Evolutionary conservation across 2,329 filamentous ascomycete genomes (phyloP), one percentile per base, ranked within the genome.

Genomic region (Botryotinia globosa): DNA sequence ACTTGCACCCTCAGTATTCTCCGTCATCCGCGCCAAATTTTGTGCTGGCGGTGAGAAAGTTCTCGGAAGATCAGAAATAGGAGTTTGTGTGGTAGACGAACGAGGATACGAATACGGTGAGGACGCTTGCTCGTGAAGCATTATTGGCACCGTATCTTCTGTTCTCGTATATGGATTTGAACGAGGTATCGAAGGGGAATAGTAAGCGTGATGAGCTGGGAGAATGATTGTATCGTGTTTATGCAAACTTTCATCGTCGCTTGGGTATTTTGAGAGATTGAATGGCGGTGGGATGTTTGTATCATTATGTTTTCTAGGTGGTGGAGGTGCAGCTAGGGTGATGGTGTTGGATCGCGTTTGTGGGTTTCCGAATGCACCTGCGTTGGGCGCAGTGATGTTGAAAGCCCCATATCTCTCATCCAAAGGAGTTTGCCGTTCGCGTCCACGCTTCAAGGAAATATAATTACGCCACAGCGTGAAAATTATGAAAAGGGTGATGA

Each of bases 401-500:
- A 42, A 16, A 22, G 63, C 70, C 18, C 63, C 63, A 29, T 61
- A 69, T 59, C 70, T 45, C 37, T 69, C 56, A 62, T 72, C 64
- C 7, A 68, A 34, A 22, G 48, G n/a, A 68, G 70, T 68, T 18
- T 51, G 39, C 18, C n/a, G n/a, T 9, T 37, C 39, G 5, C 61
- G 61, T 5, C 20, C 32, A 14, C 29, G 48, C 42, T 72, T 69
- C 29, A 59, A 16, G 39, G 18, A n/a, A 16, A 39, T 25, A 16
- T 32, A 34, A 39, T 59, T 59, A 16, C 51, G 48, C 70, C 63
- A 69, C 9, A 65, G 22, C 12, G 12, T 44, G 25, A 22, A 72
- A 4, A 68, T 66, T 45, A 68, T 67, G 54, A 67, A 48, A 12
- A 72, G n/a, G 25, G 62, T 45, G 12, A 67, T 45, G 54, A 79